Evolutionary conservation across 768 basidiomycete genomes (phyloP).

Genomic region (Russula abietina): DNA sequence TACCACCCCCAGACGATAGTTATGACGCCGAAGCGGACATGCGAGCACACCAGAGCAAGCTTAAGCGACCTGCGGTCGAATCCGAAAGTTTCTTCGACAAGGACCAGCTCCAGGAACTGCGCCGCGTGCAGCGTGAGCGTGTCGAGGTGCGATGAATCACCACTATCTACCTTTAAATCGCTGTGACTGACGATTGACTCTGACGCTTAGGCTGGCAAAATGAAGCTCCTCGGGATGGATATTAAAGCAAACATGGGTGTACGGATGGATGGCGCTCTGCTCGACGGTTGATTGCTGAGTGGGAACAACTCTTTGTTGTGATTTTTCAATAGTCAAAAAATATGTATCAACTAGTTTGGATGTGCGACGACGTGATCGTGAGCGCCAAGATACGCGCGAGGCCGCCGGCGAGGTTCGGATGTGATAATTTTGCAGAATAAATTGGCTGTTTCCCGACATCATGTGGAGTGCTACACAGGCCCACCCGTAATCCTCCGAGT

Average conservation of each 20-base stretch:
- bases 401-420: no score
- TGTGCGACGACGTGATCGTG: not conserved
- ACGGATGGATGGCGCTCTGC: constrained; percentile 70
- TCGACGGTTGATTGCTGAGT: constrained; percentile 38
- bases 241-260: constrained; percentile 81
- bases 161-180: not conserved
- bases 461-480: no score
- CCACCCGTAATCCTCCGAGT: no score
- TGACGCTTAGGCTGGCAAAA: constrained; percentile 56
- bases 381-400: not conserved
- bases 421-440: no score
- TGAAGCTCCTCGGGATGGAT: constrained; percentile 86
- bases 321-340: constrained; percentile 7
- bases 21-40: constrained; percentile 86
- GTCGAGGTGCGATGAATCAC: constrained; percentile 52
- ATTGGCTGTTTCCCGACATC: no score
- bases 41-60: constrained; percentile 62
- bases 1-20: constrained; percentile 61
- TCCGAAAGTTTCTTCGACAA: constrained; percentile 69
- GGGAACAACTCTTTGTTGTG: not conserved
- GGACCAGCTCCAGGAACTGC: constrained; percentile 75
- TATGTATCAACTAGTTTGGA: constrained; percentile 1
- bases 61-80: constrained; percentile 63
- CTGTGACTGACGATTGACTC: not conserved
- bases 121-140: constrained; percentile 81